Base-by-base conservation (phyloP, 768 basidiomycete genomes). In the Phylloporus sp. region DNA sequence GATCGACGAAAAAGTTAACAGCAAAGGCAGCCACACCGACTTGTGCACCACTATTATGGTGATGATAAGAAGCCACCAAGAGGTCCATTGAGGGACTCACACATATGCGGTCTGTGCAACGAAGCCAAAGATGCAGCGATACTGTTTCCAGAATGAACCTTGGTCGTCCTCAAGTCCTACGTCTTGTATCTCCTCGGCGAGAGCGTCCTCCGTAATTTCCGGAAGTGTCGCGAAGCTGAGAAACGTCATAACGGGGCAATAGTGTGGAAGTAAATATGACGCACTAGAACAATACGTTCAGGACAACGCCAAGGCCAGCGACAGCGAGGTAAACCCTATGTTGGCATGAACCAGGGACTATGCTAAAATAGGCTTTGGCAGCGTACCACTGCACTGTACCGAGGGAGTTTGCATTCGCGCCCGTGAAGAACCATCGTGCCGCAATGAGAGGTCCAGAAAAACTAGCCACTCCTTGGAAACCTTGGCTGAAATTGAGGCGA, bases 401-500 rank as follows among this genome's bases (percentile, higher is more conserved):
- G 26, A 88, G 75, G 39, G 75, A 74, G 23, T 70, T 78, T 7
- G 76, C 78, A 65, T 88, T 87, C 44, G 66, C 76, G 5, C 81
- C 87, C 2, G 70, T 72, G 75, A 89, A 87, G 72, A 89, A 90
- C 76, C 80, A 88, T 47, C 80, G 74, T 5, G 85, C 80, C 22
- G 85, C 86, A 59, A 89, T 89, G 57, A 88, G 76, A 18, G 88
- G 86, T 4, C 88, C 82, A 9, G 80, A 74, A 63, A 89, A 88
- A 4, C 81, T 80, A 0, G 87, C 86, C 38, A 90, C 73, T 22
- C 86, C 88, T 61, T 88, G 85, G 72, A 86, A 88, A 5, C 85
- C 84, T 70, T 90, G 88, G 53, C 85, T 85, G 66, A 89, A 86
- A 65, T 88, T 88, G 46, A 91, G 75, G 26, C 88, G 77, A 59